Evolutionary conservation across 2,329 filamentous ascomycete genomes (phyloP), one percentile per base, ranked within the genome.

Genomic region (Madurella mycetomatis): DNA sequence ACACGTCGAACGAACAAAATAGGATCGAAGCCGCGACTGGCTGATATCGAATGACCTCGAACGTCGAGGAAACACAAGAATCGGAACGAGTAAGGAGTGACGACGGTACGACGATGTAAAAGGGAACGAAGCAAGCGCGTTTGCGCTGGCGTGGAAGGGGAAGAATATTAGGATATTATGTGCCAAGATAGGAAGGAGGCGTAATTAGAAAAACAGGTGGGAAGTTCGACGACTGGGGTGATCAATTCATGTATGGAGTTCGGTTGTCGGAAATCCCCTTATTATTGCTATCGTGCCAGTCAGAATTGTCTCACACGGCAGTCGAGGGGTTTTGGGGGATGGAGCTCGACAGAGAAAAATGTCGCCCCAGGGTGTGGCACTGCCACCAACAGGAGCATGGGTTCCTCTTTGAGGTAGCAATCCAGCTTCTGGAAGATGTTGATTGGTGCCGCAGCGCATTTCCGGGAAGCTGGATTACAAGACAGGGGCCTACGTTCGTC

Each of bases 341-440:
- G 25, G 44, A 44, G 39, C 47, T n/a, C 46, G 31, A 49, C 41
- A 43, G 55, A 58, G 50, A 45, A 32, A 43, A 16, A 25, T 34
- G 30, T 37, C 25, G 42, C 25, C 25, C 25, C 3, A 34, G 4
- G 9, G 43, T 16, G 51, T 42, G 19, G 54, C 57, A 59, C 43
- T 55, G 54, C 54, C 53, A 53, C 49, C 53, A 41, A 40, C 45
- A 48, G 37, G 19, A 17, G 31, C 50, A 54, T 47, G 54, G 50
- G 43, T 49, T 42, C 13, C 34, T 44, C 40, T 13, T 41, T 49
- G 53, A 47, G 54, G 57, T 61, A 51, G 37, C 55, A 60, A 58
- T 51, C 39, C 37, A 32, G 42, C 41, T 60, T 60, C 56, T 59
- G 54, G 55, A 58, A 60, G 54, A 46, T 52, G 44, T 53, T 60